Evolutionary conservation across 306 rosid species (phyloP), one percentile per base, ranked within the genome.

Genomic region (Crotalaria pallida): DNA sequence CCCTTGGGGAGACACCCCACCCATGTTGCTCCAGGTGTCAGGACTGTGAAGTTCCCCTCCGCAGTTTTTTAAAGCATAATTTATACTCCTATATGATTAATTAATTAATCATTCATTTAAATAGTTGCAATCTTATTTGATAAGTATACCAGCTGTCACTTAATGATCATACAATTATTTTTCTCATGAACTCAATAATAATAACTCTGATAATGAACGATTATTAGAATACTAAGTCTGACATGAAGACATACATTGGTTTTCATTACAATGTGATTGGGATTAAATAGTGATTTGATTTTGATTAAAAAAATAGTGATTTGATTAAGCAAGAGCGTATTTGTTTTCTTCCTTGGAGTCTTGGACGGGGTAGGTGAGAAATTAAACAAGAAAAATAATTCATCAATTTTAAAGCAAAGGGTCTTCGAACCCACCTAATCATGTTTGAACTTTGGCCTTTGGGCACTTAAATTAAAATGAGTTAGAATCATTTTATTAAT

Each of bases 111-210:
- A 58, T 44, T 71, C 53, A 27, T 40, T 17, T 17, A 69, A 53
- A 19, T 72, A 3, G 17, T 43, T 41, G 70, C 48, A 52, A 63
- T 33, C 81, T 43, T 70, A 70, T 63, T 72, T 58, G 43, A 22
- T 77, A 24, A 59, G 23, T 45, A 34, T 48, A 63, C 75, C 75
- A 76, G 70, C 80, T 76, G 65, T 74, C 49, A 61, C 23, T 67
- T 16, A 36, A 17, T 16, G 23, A 16, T 38, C 29, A 55, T 31
- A 29, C 5, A 31, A 66, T 67, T 45, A 57, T 47, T 74, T 74
- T 65, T 56, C 43, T 26, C 11, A 47, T 33, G 55, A 11, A 72
- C 27, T 72, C 51, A 10, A 50, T 50, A 50, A 47, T 48, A 10
- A 43, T 45, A 9, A 31, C 36, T 41, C 19, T n/a, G 60, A 75